These are phyloP conservation scores for Penicillium paneum DNA, from an alignment of 2,329 filamentous ascomycete species.

Conservation along the genomic window DNA sequence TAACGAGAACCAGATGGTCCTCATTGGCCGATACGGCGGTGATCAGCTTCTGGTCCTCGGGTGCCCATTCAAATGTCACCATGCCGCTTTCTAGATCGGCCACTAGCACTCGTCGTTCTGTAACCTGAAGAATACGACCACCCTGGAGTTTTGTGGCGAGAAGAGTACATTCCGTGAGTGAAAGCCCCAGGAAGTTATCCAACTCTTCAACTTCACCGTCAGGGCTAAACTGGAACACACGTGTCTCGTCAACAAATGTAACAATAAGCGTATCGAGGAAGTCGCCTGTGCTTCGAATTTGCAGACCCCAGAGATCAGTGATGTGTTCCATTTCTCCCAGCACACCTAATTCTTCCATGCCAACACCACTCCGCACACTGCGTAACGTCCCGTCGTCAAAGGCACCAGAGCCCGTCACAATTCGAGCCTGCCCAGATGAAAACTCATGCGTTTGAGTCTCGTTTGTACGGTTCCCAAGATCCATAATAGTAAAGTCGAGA, in stretches of 20 bases:
- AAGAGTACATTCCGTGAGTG: slow-evolving; percentile 68
- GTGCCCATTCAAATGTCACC: slow-evolving; percentile 47
- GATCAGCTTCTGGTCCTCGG: slow-evolving; percentile 55
- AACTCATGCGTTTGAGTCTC: slow-evolving; percentile 83
- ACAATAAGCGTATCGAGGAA: slow-evolving; percentile 68
- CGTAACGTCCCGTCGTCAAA: slow-evolving; percentile 84
- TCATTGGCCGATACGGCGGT: slow-evolving; percentile 75
- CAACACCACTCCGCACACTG: slow-evolving; percentile 90
- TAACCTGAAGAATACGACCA: slow-evolving; percentile 72
- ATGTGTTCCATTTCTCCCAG: slow-evolving; percentile 75
- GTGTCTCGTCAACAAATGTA: slow-evolving; percentile 78
- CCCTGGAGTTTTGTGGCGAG: slow-evolving; percentile 63
- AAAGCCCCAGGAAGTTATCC: slow-evolving; percentile 68
- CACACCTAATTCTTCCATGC: slow-evolving; percentile 80
- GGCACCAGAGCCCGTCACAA: slow-evolving; percentile 89
- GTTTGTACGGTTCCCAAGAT: slow-evolving; percentile 81
- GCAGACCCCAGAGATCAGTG: slow-evolving; percentile 70
- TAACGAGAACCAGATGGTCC: slow-evolving; percentile 66
- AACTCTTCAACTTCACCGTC: slow-evolving; percentile 83
- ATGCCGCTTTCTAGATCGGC: slow-evolving; percentile 55
- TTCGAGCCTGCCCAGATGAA: slow-evolving; percentile 87
- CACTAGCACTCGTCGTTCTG: slow-evolving; percentile 60
- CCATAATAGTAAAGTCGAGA: slow-evolving; percentile 92
- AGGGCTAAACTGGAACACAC: slow-evolving; percentile 71
- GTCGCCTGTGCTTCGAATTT: slow-evolving; percentile 43